Conservation (phyloP, 306 rosid genomes). For the Lathyrus tuberosus region DNA sequence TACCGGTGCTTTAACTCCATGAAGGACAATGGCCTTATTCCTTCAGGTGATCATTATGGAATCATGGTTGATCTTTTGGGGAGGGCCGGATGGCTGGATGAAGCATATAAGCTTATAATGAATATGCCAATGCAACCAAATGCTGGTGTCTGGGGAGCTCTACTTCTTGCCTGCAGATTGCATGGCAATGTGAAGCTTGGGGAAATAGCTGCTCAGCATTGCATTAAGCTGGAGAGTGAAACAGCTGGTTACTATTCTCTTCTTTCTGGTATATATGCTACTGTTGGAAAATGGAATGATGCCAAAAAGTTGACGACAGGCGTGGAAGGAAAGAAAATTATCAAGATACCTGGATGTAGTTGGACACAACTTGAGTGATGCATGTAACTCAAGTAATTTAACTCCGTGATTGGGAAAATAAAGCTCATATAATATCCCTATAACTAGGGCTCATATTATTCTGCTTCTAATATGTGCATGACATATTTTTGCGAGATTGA, state of each 20-base stretch:
- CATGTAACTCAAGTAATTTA: conserved; percentile 4
- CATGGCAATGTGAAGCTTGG: conserved; percentile 61
- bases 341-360: conserved; percentile 66
- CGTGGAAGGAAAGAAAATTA: conserved; percentile 42
- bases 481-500: not conserved
- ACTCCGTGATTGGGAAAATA: conserved; percentile 28
- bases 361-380: conserved; percentile 47
- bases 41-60: conserved; percentile 67
- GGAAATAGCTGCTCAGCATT: conserved; percentile 64
- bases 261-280: conserved; percentile 62
- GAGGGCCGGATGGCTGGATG: conserved; percentile 63
- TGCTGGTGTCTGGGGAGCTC: conserved; percentile 71
- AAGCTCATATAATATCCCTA: not conserved
- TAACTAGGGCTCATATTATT: conserved; percentile 10
- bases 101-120: conserved; percentile 60
- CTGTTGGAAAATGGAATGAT: conserved; percentile 63
- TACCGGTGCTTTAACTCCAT: conserved; percentile 63
- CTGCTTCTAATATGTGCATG: conserved; percentile 1
- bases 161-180: conserved; percentile 68
- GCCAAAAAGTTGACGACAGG: conserved; percentile 50
- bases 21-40: conserved; percentile 54
- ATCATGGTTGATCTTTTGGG: conserved; percentile 75
- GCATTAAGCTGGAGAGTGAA: conserved; percentile 62
- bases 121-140: conserved; percentile 68
- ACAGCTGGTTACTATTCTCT: conserved; percentile 58